These are phyloP conservation scores for Cubamyces lactineus DNA, from an alignment of 768 basidiomycete genomes.

Conservation along the genomic window DNA sequence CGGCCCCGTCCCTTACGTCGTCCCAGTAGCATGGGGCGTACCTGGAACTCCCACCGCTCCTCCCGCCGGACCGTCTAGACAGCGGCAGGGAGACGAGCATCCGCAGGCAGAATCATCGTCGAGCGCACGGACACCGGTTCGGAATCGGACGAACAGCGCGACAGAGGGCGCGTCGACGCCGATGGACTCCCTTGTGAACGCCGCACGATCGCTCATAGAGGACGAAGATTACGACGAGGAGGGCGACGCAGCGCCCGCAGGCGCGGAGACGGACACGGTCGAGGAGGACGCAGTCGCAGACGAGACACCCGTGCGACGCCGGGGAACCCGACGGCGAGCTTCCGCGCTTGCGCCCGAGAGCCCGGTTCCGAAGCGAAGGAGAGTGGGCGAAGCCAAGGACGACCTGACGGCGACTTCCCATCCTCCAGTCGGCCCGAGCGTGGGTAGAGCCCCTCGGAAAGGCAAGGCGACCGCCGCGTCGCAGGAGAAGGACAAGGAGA, in stretches of 20 bases:
- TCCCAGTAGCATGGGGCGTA: slow-evolving; percentile 21
- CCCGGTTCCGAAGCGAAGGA: slow-evolving; percentile 46
- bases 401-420: not conserved
- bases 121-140: slow-evolving; percentile 15
- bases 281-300: slow-evolving; percentile 34
- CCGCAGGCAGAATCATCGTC: slow-evolving; percentile 29
- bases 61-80: not conserved
- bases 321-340: slow-evolving; percentile 34
- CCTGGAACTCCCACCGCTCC: slow-evolving; percentile 2
- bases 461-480: slow-evolving; percentile 2
- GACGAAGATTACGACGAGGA: slow-evolving; percentile 36
- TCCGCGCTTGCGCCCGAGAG: slow-evolving; percentile 32
- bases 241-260: slow-evolving; percentile 28
- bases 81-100: slow-evolving; percentile 3
- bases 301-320: slow-evolving; percentile 31
- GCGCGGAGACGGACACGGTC: slow-evolving; percentile 23
- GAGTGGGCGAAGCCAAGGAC: slow-evolving; percentile 22
- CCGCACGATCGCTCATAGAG: slow-evolving; percentile 61
- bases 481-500: not conserved
- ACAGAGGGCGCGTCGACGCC: slow-evolving; percentile 38
- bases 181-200: slow-evolving; percentile 61
- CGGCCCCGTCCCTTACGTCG: slow-evolving; percentile 16
- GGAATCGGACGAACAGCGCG: slow-evolving; percentile 25
- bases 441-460: not conserved
- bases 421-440: not conserved